Evolutionary conservation across 495 filamentous ascomycete species (phyloP).

Genomic region (Viridothelium virens): DNA sequence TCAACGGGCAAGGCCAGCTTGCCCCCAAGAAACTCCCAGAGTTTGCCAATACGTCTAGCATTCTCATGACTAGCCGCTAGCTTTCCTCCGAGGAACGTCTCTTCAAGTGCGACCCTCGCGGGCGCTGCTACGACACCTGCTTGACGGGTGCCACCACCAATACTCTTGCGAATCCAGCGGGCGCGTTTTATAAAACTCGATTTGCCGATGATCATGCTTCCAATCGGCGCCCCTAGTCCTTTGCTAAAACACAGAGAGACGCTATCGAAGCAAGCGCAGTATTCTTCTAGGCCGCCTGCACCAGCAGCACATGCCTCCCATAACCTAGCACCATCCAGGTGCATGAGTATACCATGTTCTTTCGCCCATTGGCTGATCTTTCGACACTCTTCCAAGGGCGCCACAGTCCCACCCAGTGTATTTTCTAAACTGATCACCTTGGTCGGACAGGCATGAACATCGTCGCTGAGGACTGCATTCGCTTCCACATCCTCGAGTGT

Average conservation of each 20-base stretch:
- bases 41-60: conserved; percentile 54
- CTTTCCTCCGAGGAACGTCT: conserved; percentile 64
- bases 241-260: conserved; percentile 82
- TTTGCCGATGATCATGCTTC: conserved; percentile 66
- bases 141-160: conserved; percentile 78
- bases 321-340: conserved; percentile 77
- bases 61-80: conserved; percentile 53
- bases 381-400: conserved; percentile 62
- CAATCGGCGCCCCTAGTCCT: conserved; percentile 81
- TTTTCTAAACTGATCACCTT: conserved; percentile 79
- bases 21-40: conserved; percentile 48
- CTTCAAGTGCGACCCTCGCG: conserved; percentile 53
- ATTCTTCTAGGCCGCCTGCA: conserved; percentile 51
- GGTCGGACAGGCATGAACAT: conserved; percentile 63
- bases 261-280: conserved; percentile 65
- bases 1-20: conserved; percentile 56
- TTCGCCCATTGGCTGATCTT: conserved; percentile 64
- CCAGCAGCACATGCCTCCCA: conserved; percentile 44
- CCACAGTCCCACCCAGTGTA: conserved; percentile 68
- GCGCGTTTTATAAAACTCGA: conserved; percentile 60
- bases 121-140: conserved; percentile 54
- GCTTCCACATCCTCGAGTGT: conserved; percentile 68
- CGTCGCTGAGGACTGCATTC: conserved; percentile 43
- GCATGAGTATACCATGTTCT: conserved; percentile 58
- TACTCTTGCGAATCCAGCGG: conserved; percentile 71